phyloP scores from a whole-genome alignment of 257 asterid species.

The Plantago ovata region DNA sequence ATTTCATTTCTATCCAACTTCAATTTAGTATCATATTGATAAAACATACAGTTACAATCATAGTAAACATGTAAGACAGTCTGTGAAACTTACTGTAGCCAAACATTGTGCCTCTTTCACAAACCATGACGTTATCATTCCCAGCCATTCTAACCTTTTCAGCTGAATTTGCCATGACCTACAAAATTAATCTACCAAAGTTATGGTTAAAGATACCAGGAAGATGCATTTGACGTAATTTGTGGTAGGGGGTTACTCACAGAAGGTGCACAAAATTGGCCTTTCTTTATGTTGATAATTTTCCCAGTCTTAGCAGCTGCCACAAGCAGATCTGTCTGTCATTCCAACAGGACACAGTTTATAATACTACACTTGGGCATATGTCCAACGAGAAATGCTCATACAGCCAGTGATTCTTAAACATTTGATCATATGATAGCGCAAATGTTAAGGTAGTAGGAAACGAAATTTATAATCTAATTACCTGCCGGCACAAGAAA shows the following conservation, averaged over 20 bases:
- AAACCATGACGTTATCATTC: conserved; percentile 93
- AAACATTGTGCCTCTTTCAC: conserved; percentile 99
- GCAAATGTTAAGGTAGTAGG: conserved; percentile 8
- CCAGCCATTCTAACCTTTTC: conserved; percentile 95
- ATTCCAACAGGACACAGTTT: conserved; percentile 20
- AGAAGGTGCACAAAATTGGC: conserved; percentile 93
- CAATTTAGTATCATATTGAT: background rate
- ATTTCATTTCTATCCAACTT: background rate
- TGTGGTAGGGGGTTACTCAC: conserved; percentile 27
- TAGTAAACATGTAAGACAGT: conserved; percentile 1
- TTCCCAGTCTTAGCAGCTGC: conserved; percentile 92
- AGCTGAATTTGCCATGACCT: conserved; percentile 94
- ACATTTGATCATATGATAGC: background rate
- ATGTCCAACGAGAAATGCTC: conserved; percentile 2
- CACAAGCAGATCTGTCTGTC: conserved; percentile 88
- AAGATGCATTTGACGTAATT: conserved; percentile 1
- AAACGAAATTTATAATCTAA: background rate
- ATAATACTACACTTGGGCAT: conserved; percentile 6
- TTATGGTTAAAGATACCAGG: background rate
- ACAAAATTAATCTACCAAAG: conserved; percentile 22
- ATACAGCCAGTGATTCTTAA: no score
- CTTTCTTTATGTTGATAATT: conserved; percentile 87
- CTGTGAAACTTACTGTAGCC: conserved; percentile 69
- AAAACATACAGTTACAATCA: background rate
- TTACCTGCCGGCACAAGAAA: conserved; percentile 93